Percentiles rank a stretch among this genome's conserved stretches.
Conservation (phyloP, 2,329 filamentous ascomycete species). For the Sordariomycetes sp. region DNA sequence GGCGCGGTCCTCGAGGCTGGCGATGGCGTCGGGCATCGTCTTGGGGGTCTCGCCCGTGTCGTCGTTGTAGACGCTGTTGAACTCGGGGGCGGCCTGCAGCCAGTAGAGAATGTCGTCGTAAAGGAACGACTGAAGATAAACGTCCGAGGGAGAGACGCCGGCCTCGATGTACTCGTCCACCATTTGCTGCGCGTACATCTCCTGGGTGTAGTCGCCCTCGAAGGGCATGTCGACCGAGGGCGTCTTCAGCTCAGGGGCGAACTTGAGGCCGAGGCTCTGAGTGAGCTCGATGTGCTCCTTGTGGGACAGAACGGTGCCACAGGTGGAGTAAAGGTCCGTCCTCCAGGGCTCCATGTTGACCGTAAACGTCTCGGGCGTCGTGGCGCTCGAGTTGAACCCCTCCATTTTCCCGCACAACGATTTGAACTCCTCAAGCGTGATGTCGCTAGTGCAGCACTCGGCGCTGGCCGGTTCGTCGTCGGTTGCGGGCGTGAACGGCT, state of each 20-base stretch:
- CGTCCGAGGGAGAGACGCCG: slow-evolving; percentile 36
- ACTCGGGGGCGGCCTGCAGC: slow-evolving; percentile 46
- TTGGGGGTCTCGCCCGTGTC: slow-evolving; percentile 39
- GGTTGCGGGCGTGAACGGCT: slow-evolving; percentile 43
- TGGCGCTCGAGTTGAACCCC: slow-evolving; percentile 42
- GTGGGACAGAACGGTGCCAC: slow-evolving; percentile 47
- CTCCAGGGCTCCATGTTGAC: slow-evolving; percentile 46
- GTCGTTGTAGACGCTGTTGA: slow-evolving; percentile 54
- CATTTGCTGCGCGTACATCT: slow-evolving; percentile 50
- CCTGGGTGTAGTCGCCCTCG: slow-evolving; percentile 47
- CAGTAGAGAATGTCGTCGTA: slow-evolving; percentile 53
- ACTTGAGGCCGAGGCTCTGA: slow-evolving; percentile 43
- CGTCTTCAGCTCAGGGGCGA: slow-evolving; percentile 56
- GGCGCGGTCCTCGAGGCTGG: slow-evolving; percentile 40
- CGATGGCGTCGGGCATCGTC: slow-evolving; percentile 38
- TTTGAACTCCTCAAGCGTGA: slow-evolving; percentile 55
- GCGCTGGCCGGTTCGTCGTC: slow-evolving; percentile 39
- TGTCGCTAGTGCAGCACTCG: slow-evolving; percentile 59
- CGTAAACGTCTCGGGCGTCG: slow-evolving; percentile 42
- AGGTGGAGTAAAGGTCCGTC: slow-evolving; percentile 52
- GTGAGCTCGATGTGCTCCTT: slow-evolving; percentile 49
- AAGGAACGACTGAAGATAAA: slow-evolving; percentile 55
- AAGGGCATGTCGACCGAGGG: slow-evolving; percentile 62
- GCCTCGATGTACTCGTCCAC: slow-evolving; percentile 44
- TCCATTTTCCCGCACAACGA: slow-evolving; percentile 61